Base-by-base conservation (phyloP, 2,329 filamentous ascomycete species). In the Colletotrichum phormii region DNA sequence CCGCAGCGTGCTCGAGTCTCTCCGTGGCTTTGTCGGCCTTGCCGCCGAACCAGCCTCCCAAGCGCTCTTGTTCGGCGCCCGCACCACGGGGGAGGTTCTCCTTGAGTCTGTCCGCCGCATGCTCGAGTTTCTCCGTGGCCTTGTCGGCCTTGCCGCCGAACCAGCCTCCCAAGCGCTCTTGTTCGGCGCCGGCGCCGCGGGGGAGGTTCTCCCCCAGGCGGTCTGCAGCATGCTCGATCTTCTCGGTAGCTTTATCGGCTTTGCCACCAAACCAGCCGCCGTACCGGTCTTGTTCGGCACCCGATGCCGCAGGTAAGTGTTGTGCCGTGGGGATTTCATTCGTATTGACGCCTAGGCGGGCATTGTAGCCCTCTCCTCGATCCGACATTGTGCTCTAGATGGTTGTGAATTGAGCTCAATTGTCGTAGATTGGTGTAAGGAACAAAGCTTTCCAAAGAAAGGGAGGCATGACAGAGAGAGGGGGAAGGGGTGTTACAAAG, bases 11-110 rank as follows among this genome's bases (percentile, higher is more conserved):
- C 22, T 49, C 42, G 4, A 49, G 15, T 18, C 22, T n/a, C 18
- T 49, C 42, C 4, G 42, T n/a, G 42, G 42, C 42, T 5, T 49
- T 49, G 42, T 49, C 42, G 46, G 37, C 64, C 75, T 69, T 26
- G 26, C 76, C 72, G n/a, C 76, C 75, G 42, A 78, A 76, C 71
- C 74, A 77, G 9, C 75, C 46, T 4, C 71, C 71, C 29, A 71
- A 75, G 3, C 77, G 74, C 35, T 78, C 77, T 58, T 78, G 76
- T 22, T 78, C 77, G 9, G 77, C 76, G 22, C 61, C 78, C 5
- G 66, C 42, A 22, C 65, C 61, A n/a, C 59, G 53, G 3, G 67
- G 64, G 2, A 67, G 22, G 5, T 63, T 76, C 8, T 75, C 67
- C 22, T 74, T 75, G 3, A 49, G 42, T 49, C 18, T 49, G 8